Percentiles rank a stretch among this genome's conserved stretches.
Conservation (phyloP, 208 protist species). For the Tetramitus jugosus region DNA sequence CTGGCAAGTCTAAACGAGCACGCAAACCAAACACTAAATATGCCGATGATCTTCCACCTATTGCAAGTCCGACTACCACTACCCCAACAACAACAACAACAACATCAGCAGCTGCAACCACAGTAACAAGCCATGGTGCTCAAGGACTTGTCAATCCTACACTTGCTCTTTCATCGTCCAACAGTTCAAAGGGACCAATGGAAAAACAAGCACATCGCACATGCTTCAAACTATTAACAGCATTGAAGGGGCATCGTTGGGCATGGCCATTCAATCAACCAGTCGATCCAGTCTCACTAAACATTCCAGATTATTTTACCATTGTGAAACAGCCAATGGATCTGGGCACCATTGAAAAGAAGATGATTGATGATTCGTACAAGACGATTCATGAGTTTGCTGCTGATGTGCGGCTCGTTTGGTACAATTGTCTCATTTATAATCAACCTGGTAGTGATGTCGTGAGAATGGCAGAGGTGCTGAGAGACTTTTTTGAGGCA, state of each 20-base stretch:
- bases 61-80: too few species aligned
- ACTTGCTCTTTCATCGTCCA: too few species aligned
- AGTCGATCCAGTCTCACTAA: constrained; percentile 47
- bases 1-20: too few species aligned
- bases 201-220: too few species aligned
- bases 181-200: too few species aligned
- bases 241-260: neutral
- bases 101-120: too few species aligned
- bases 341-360: constrained; percentile 40
- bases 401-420: constrained; percentile 31
- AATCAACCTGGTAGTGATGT: constrained; percentile 31
- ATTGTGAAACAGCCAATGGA: constrained; percentile 67
- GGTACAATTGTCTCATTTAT: constrained; percentile 32
- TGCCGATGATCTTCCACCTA: too few species aligned
- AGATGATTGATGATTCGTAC: constrained; percentile 28
- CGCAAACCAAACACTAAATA: too few species aligned
- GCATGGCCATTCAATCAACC: constrained; percentile 44
- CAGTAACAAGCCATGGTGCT: too few species aligned
- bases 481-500: constrained; percentile 20
- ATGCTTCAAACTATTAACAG: too few species aligned
- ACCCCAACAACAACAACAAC: too few species aligned
- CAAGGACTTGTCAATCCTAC: too few species aligned
- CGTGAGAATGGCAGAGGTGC: constrained; percentile 27
- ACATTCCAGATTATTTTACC: constrained; percentile 55
- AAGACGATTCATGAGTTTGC: constrained; percentile 28